Percentiles rank a stretch among this genome's conserved stretches.
phyloP scores from a whole-genome alignment of 306 rosid genomes.

The Vigna mungo region DNA sequence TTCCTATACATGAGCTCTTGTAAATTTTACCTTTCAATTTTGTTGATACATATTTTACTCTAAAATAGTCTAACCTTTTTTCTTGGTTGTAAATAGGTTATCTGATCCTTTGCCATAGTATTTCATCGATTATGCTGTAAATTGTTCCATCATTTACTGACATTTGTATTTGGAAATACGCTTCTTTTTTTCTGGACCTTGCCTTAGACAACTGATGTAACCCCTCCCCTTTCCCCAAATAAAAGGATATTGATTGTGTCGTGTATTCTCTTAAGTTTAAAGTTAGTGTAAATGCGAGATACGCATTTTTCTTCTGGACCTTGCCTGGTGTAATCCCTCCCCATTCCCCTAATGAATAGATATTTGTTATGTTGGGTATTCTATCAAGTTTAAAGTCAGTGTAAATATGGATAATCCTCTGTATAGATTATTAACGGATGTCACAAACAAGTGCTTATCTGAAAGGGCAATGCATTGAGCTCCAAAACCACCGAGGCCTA shows the following conservation, averaged over 20 bases:
- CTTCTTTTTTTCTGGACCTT: neutral
- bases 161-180: neutral
- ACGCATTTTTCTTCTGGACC: no score
- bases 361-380: no score
- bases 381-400: neutral
- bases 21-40: slow-evolving; percentile 45
- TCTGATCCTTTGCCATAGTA: slow-evolving; percentile 9
- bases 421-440: neutral
- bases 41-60: slow-evolving; percentile 35
- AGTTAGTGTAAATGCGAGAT: neutral
- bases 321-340: no score
- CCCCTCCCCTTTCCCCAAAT: neutral
- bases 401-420: neutral
- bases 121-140: slow-evolving; percentile 19
- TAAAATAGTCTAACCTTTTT: slow-evolving; percentile 31
- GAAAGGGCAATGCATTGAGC: neutral
- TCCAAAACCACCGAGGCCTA: neutral
- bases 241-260: neutral
- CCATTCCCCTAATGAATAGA: no score
- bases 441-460: slow-evolving; percentile 2
- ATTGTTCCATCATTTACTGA: slow-evolving; percentile 11
- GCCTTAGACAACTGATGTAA: neutral
- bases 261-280: neutral
- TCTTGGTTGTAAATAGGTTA: slow-evolving; percentile 25
- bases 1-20: slow-evolving; percentile 30